Conservation (phyloP, 2,329 filamentous ascomycete species). For the Claviceps digitariae region DNA sequence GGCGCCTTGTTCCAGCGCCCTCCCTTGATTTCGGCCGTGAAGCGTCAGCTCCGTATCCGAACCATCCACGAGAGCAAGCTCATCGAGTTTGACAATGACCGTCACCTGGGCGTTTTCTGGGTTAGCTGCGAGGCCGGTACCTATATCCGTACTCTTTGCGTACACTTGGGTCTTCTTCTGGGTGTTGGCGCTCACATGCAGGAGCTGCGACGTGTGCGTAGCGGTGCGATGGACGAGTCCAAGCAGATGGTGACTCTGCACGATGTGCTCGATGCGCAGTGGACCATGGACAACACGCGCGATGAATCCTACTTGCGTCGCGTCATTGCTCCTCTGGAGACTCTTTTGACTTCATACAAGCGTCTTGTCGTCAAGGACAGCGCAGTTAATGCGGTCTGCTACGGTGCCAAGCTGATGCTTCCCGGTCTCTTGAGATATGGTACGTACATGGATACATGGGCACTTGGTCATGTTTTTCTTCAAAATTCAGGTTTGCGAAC, state of each 20-base stretch:
- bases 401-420: constrained; percentile 98
- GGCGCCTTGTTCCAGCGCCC: constrained; percentile 87
- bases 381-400: constrained; percentile 87
- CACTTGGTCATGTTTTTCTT: neutral
- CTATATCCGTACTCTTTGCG: constrained; percentile 96
- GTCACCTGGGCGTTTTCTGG: constrained; percentile 97
- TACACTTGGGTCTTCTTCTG: constrained; percentile 65
- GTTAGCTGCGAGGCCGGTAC: constrained; percentile 96
- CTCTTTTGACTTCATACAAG: constrained; percentile 85
- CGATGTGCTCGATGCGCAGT: constrained; percentile 79
- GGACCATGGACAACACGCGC: constrained; percentile 86
- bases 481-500: neutral
- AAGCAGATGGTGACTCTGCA: constrained; percentile 86
- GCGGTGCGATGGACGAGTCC: constrained; percentile 87
- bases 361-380: constrained; percentile 85
- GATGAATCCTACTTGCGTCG: constrained; percentile 86
- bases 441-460: constrained; percentile 36
- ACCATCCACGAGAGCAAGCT: constrained; percentile 97
- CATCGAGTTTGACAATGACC: constrained; percentile 95
- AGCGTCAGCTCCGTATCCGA: constrained; percentile 94
- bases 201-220: constrained; percentile 85
- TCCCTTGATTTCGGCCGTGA: constrained; percentile 94
- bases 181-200: constrained; percentile 96
- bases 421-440: constrained; percentile 86
- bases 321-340: constrained; percentile 88